These are phyloP conservation scores for Aspergillus luchuensis DNA, from an alignment of 2,329 filamentous ascomycete species.

Conservation along the genomic window DNA sequence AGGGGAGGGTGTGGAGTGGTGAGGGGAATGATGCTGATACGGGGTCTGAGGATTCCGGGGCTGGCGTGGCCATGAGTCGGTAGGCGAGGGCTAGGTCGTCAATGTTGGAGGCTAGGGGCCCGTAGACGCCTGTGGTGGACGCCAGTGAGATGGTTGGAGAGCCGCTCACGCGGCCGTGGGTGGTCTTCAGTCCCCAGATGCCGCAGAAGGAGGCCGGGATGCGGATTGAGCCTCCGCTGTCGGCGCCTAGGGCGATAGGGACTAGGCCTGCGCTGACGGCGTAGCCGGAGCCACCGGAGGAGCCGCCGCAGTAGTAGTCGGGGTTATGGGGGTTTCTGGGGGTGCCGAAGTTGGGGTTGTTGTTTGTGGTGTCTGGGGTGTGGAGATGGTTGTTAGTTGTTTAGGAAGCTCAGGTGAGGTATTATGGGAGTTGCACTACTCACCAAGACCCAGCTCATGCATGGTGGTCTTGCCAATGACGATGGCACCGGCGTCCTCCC, in stretches of 20 bases:
- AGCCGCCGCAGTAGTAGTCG: slow-evolving; percentile 77
- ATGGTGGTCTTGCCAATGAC: slow-evolving; percentile 76
- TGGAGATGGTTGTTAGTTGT: slow-evolving; percentile 8
- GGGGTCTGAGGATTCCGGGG: slow-evolving; percentile 58
- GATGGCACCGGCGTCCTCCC: slow-evolving; percentile 74
- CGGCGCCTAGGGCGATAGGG: slow-evolving; percentile 71
- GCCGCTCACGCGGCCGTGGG: slow-evolving; percentile 67
- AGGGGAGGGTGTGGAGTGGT: slow-evolving; percentile 47
- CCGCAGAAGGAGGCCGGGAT: slow-evolving; percentile 77
- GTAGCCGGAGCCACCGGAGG: slow-evolving; percentile 75
- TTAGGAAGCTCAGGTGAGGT: not conserved
- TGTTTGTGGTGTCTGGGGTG: slow-evolving; percentile 72
- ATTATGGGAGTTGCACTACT: slow-evolving; percentile 32
- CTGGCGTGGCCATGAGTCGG: slow-evolving; percentile 72
- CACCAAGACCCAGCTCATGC: slow-evolving; percentile 75
- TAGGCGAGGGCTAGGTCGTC: slow-evolving; percentile 81
- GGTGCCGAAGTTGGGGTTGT: slow-evolving; percentile 74
- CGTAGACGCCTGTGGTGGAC: slow-evolving; percentile 66
- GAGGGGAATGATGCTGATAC: slow-evolving; percentile 63
- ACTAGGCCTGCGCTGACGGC: slow-evolving; percentile 69
- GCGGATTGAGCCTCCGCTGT: slow-evolving; percentile 74
- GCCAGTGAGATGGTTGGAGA: slow-evolving; percentile 62
- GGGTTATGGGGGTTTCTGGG: slow-evolving; percentile 77
- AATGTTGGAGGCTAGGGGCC: slow-evolving; percentile 75
- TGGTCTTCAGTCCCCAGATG: slow-evolving; percentile 78